Conservation (phyloP, 371 early-diverging fungal species). For the Phascolomyces articulosus region DNA sequence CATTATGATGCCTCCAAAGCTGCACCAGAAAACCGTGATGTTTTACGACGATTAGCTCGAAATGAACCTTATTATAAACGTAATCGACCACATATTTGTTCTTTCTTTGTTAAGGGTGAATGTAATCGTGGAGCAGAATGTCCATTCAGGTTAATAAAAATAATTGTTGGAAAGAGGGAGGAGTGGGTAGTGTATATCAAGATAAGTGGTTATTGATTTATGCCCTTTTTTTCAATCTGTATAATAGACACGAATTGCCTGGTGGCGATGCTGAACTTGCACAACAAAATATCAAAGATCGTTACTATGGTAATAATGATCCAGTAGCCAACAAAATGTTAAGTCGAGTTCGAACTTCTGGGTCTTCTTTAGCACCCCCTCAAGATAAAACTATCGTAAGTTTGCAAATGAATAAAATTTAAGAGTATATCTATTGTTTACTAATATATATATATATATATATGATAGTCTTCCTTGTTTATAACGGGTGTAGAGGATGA, state of each 20-base stretch:
- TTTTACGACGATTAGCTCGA: slow-evolving; percentile 80
- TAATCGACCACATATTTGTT: slow-evolving; percentile 90
- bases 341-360: slow-evolving; percentile 49
- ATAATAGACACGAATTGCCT: slow-evolving; percentile 85
- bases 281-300: slow-evolving; percentile 91
- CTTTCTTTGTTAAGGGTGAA: slow-evolving; percentile 92
- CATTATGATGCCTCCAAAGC: slow-evolving; percentile 76
- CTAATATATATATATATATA: background rate
- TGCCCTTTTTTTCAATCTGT: too few species aligned
- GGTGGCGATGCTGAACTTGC: slow-evolving; percentile 74
- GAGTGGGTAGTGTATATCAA: too few species aligned
- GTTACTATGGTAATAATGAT: slow-evolving; percentile 92
- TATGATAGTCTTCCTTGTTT: slow-evolving; percentile 74
- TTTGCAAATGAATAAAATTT: background rate
- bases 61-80: slow-evolving; percentile 92
- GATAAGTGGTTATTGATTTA: too few species aligned
- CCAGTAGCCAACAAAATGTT: slow-evolving; percentile 91
- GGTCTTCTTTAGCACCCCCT: slow-evolving; percentile 55
- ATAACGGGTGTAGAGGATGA: slow-evolving; percentile 72
- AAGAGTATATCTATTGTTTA: background rate
- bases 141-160: slow-evolving; percentile 67
- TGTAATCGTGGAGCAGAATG: slow-evolving; percentile 93
- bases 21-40: slow-evolving; percentile 80
- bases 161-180: background rate
- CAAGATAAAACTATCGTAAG: slow-evolving; percentile 72